These are phyloP conservation scores for Hsuehochloa calcarea DNA, from an alignment of 176 grass and related monocot species.

Conservation along the genomic window DNA sequence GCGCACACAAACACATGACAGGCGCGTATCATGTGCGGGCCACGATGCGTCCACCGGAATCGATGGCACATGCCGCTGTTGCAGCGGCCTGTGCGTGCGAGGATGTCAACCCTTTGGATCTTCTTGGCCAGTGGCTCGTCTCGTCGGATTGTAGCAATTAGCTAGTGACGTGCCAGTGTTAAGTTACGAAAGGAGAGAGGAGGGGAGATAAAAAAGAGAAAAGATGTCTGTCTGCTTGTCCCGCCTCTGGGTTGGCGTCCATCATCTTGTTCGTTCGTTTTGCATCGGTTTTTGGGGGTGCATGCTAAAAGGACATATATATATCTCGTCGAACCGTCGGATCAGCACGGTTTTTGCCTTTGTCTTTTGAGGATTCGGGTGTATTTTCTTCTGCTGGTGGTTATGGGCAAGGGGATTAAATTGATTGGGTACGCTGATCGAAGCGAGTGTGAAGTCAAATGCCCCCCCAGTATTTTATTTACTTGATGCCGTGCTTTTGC, in stretches of 20 bases:
- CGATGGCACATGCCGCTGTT: neutral
- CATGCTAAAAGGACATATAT: neutral
- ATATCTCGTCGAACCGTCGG: constrained; percentile 4
- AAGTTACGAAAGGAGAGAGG: neutral
- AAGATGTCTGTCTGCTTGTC: neutral
- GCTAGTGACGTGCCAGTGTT: neutral
- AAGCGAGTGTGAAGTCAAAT: neutral
- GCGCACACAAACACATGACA: neutral
- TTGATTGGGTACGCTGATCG: neutral
- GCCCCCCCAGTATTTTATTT: neutral
- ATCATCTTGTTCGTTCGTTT: neutral
- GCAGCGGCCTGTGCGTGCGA: neutral
- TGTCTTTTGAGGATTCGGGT: neutral
- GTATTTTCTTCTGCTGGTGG: neutral
- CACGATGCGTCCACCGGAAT: neutral
- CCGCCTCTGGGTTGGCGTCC: constrained; percentile 27
- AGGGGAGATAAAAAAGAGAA: neutral
- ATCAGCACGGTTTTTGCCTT: neutral
- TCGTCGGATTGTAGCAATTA: neutral
- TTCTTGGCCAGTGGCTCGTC: neutral
- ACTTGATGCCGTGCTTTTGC: neutral
- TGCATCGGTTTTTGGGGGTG: neutral
- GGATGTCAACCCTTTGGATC: neutral
- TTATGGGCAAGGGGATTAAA: constrained; percentile 5
- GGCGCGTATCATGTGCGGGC: neutral